phyloP scores from a whole-genome alignment of 768 basidiomycete genomes.

The Tylopilus sp. region DNA sequence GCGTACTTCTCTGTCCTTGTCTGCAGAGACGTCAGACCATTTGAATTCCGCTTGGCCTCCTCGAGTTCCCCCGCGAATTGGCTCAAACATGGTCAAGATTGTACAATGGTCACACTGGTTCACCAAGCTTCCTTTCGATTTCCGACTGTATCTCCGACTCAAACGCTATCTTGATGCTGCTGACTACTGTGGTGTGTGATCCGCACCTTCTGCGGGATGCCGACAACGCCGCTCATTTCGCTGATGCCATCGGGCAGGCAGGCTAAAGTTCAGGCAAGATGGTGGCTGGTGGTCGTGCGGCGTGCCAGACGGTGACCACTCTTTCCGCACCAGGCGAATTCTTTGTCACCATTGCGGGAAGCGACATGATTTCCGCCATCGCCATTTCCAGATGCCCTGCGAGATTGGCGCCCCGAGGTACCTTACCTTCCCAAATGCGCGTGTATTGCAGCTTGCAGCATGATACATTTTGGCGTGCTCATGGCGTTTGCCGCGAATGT shows the following conservation, averaged over 20 bases:
- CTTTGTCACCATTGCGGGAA: conserved; percentile 2
- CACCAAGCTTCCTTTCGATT: conserved; percentile 3
- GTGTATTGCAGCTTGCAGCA: not conserved
- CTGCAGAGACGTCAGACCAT: conserved; percentile 86
- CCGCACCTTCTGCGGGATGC: conserved; percentile 20
- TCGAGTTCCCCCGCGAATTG: conserved; percentile 82
- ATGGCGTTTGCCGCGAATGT: not conserved
- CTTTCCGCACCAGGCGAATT: conserved; percentile 1
- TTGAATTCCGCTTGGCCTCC: conserved; percentile 92
- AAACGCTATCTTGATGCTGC: conserved; percentile 21
- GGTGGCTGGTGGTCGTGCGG: conserved; percentile 7
- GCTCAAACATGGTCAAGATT: conserved; percentile 58
- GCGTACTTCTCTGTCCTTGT: conserved; percentile 87
- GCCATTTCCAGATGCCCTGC: not conserved
- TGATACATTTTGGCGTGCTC: not conserved
- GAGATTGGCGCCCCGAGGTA: conserved; percentile 1
- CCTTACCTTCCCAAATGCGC: not conserved
- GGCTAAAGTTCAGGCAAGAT: not conserved
- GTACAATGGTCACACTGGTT: not conserved
- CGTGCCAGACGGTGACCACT: not conserved
- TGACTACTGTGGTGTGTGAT: conserved; percentile 17
- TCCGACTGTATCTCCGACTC: conserved; percentile 21
- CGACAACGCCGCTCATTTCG: conserved; percentile 10
- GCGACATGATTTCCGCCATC: conserved; percentile 3
- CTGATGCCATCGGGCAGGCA: not conserved